These are phyloP conservation scores for Nymphaea thermarum DNA, from an alignment of 164 flowering plant genomes.

Conservation along the genomic window DNA sequence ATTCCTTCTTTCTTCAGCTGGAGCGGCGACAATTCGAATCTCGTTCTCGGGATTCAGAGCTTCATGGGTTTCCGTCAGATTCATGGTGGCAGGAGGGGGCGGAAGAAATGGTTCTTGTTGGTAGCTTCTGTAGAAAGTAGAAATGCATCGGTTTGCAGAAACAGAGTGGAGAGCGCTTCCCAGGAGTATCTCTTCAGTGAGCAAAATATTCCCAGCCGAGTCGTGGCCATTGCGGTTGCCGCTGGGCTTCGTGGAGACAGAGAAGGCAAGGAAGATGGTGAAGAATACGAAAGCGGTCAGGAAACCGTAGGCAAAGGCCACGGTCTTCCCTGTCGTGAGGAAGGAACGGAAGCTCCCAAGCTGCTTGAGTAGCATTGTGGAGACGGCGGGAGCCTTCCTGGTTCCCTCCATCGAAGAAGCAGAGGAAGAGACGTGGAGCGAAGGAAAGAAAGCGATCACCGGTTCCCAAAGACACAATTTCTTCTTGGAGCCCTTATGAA, in stretches of 20 bases:
- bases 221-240: background rate
- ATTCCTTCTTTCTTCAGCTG: background rate
- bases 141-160: background rate
- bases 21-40: background rate
- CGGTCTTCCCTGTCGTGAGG: background rate
- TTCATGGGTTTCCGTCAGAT: no score
- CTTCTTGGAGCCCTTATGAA: no score
- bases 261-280: conserved; percentile 31
- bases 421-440: background rate
- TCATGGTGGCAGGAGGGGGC: no score
- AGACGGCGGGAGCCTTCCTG: background rate
- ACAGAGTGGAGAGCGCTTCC: background rate
- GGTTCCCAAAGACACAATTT: no score
- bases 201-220: no score
- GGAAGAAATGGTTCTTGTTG: no score
- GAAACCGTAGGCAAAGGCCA: conserved; percentile 27
- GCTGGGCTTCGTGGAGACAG: background rate
- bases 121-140: no score
- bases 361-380: background rate
- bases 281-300: conserved; percentile 34
- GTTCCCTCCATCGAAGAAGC: background rate
- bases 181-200: background rate
- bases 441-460: background rate
- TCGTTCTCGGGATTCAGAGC: no score
- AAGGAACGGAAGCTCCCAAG: background rate